These are phyloP conservation scores for Colletotrichum eremochloae DNA, from an alignment of 2,329 filamentous ascomycete species.

Conservation along the genomic window DNA sequence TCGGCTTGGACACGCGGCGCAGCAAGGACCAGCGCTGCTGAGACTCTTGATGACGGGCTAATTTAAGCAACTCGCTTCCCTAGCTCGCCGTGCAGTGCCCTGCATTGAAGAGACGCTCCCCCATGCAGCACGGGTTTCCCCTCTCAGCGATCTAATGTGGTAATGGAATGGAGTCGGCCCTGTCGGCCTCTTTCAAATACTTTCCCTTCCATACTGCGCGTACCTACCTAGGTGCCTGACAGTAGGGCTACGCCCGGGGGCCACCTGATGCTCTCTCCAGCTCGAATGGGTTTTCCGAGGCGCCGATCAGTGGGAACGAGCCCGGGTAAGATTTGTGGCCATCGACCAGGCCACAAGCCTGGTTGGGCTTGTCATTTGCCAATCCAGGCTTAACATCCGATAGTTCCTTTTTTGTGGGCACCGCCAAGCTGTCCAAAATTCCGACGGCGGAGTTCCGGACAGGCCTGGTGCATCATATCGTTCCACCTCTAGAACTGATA, in stretches of 20 bases:
- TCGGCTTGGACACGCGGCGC: neutral
- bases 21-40: conserved; percentile 21
- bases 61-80: conserved; percentile 29
- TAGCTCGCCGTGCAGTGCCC: conserved; percentile 20
- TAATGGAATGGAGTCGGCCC: conserved; percentile 31
- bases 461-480: conserved; percentile 17
- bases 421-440: conserved; percentile 29
- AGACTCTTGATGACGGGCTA: conserved; percentile 28
- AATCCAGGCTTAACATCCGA: conserved; percentile 20
- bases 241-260: neutral
- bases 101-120: conserved; percentile 24
- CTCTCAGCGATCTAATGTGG: conserved; percentile 21
- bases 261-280: neutral
- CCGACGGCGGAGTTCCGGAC: conserved; percentile 35
- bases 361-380: conserved; percentile 34
- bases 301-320: conserved; percentile 35
- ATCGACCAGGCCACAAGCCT: conserved; percentile 4
- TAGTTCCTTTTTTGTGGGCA: conserved; percentile 8
- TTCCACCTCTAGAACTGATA: neutral
- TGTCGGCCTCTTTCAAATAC: conserved; percentile 14
- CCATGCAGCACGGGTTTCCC: conserved; percentile 19
- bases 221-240: neutral
- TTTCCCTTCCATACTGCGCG: neutral
- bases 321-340: neutral
- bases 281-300: neutral